A percentile compares a stretch with the other conserved stretches of the same genome.
phyloP scores from a whole-genome alignment of 2,329 filamentous ascomycete genomes.

The Ceratocystis alfenasii region DNA sequence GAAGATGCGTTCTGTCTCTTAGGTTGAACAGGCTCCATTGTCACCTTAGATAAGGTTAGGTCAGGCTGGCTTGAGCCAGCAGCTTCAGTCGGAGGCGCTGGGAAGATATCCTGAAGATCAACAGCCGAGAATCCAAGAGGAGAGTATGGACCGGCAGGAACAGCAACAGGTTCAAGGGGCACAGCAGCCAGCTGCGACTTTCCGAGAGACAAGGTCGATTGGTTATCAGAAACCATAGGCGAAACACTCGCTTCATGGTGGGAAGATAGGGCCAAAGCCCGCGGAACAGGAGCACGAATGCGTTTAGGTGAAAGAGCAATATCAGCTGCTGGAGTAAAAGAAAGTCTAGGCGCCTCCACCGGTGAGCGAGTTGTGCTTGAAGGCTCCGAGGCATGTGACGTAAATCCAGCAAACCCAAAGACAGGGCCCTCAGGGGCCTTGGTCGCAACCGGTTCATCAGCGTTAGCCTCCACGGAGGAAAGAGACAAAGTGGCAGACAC shows the following conservation, averaged over 20 bases:
- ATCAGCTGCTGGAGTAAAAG: slow-evolving; percentile 9
- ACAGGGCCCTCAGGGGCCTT: slow-evolving; percentile 2
- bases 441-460: slow-evolving; percentile 19
- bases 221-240: background rate
- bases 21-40: slow-evolving; percentile 8
- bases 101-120: slow-evolving; percentile 21
- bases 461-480: slow-evolving; percentile 24
- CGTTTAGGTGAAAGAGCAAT: slow-evolving; percentile 11
- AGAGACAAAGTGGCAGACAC: slow-evolving; percentile 23
- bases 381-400: slow-evolving; percentile 27
- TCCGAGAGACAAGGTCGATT: background rate
- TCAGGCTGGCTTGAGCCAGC: background rate
- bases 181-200: slow-evolving; percentile 9
- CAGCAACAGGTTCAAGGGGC: slow-evolving; percentile 12
- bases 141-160: slow-evolving; percentile 13
- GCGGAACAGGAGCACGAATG: background rate
- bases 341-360: slow-evolving; percentile 25
- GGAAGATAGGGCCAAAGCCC: slow-evolving; percentile 18
- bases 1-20: slow-evolving; percentile 12
- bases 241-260: slow-evolving; percentile 15
- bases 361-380: slow-evolving; percentile 20
- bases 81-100: slow-evolving; percentile 13
- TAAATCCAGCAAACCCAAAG: slow-evolving; percentile 27
- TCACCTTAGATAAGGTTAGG: slow-evolving; percentile 8
- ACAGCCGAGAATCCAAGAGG: slow-evolving; percentile 18